These are phyloP conservation scores for Xylaria acuta DNA, from an alignment of 495 filamentous ascomycete genomes.

Conservation along the genomic window DNA sequence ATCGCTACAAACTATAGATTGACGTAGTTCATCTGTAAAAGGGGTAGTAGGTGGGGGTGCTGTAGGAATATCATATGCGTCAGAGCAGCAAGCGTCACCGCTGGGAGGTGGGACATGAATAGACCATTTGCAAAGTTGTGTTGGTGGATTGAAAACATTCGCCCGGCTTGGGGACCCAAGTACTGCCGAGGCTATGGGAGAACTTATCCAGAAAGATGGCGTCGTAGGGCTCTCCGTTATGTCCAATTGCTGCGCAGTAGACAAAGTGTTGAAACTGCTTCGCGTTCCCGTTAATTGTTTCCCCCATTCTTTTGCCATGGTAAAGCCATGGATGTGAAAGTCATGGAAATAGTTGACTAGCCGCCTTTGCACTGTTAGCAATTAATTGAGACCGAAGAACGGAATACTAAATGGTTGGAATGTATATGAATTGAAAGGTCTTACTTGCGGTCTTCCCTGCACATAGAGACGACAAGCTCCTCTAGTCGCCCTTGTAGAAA, in stretches of 20 bases:
- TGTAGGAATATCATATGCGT: not conserved
- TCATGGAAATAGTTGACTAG: not conserved
- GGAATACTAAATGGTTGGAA: too few species aligned
- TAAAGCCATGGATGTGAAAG: not conserved
- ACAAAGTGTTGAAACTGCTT: not conserved
- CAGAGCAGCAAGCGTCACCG: not conserved
- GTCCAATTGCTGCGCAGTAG: not conserved
- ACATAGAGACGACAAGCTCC: not conserved
- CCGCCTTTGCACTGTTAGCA: not conserved
- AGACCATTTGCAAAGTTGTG: conserved; percentile 1
- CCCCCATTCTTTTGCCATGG: not conserved
- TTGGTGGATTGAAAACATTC: not conserved
- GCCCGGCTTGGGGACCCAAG: not conserved
- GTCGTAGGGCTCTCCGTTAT: not conserved
- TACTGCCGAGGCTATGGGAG: not conserved
- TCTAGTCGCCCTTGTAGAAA: not conserved
- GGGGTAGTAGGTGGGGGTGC: not conserved
- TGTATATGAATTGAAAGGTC: too few species aligned
- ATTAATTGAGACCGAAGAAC: too few species aligned
- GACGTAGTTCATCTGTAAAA: not conserved
- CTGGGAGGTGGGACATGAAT: not conserved
- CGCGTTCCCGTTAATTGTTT: not conserved
- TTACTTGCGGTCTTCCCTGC: conserved; percentile 1
- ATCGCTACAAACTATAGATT: not conserved
- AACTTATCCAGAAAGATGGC: not conserved